Percentiles rank a stretch among this genome's conserved stretches.
These are phyloP conservation scores for Solanum arcanum DNA, from an alignment of 257 asterid species.

Conservation along the genomic window DNA sequence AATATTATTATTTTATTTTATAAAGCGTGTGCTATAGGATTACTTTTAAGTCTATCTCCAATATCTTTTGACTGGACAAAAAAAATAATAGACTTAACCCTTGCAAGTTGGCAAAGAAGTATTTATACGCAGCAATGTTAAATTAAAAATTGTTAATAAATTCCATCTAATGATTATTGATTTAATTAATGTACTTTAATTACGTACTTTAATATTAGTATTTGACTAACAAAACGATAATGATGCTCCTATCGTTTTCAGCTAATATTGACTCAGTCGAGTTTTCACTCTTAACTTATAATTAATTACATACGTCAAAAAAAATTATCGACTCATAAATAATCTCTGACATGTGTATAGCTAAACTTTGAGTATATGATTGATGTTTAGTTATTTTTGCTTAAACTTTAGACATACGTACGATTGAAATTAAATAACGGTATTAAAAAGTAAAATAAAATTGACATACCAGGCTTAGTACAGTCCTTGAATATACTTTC, in stretches of 20 bases:
- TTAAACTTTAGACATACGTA: not conserved
- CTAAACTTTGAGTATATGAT: not conserved
- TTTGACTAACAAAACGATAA: not conserved
- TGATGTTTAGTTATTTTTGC: not conserved
- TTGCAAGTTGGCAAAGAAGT: not conserved
- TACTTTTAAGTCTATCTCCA: not conserved
- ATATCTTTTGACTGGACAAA: not conserved
- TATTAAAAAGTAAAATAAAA: not conserved
- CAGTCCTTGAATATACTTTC: slow-evolving; percentile 46
- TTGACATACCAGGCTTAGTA: slow-evolving; percentile 8
- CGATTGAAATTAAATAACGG: not conserved
- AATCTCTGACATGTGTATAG: not conserved
- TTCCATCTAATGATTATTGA: not conserved
- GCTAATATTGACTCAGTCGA: not conserved
- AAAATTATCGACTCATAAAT: not conserved
- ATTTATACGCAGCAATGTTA: not conserved
- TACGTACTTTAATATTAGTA: not conserved
- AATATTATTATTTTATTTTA: not conserved
- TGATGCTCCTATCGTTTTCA: not conserved
- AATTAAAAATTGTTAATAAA: not conserved
- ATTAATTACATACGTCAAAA: not conserved
- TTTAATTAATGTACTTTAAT: not conserved
- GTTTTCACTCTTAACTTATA: not conserved
- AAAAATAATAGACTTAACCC: not conserved
- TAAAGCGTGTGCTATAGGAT: not conserved